Base-by-base conservation (phyloP, 2,329 filamentous ascomycete species). In the Aspergillus sclerotialis region DNA sequence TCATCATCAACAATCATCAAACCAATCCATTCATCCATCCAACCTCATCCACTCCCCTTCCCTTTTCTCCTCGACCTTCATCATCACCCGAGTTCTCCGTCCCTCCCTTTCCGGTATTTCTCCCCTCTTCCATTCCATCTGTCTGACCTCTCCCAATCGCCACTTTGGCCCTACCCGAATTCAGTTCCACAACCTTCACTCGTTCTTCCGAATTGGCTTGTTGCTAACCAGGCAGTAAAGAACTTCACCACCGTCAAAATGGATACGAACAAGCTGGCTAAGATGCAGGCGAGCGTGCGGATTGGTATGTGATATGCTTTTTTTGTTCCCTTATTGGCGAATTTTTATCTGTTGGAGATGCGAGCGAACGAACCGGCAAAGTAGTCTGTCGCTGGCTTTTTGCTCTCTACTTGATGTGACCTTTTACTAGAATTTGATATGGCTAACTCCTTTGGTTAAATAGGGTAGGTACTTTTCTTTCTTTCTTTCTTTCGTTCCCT, bases 201-300 rank as follows among this genome's bases (percentile, higher is more conserved):
- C 35, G 9, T 29, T 30, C 30, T 31, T 21, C 26, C 26, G 28
- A 34, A 29, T 39, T 43, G 42, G 38, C 41, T 47, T 33, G n/a
- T n/a, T n/a, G n/a, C n/a, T n/a, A 34, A 36, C 24, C 19, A 23
- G 19, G 10, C 10, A 23, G n/a, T n/a, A n/a, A n/a, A n/a, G 31
- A 37, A 35, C 32, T 27, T 25, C 24, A 42, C 35, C 18, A 58
- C 52, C 59, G 57, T 63, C 61, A 72, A 55, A 53, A 79, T 80
- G 76, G 76, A 80, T 73, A 68, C 73, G 58, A 75, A 75, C 63
- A 80, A 80, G 72, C 65, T 80, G 59, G 75, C 74, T 61, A 75
- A 67, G 63, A 75, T 80, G 73, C 76, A 80, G 67, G 69, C 72
- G 67, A 75, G 73, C 55, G 75, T 76, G 61, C 74, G 76, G 64